A percentile compares a stretch with the other conserved stretches of the same genome.
These are phyloP conservation scores for Salix exigua DNA, from an alignment of 345 rosid genomes.

Conservation along the genomic window DNA sequence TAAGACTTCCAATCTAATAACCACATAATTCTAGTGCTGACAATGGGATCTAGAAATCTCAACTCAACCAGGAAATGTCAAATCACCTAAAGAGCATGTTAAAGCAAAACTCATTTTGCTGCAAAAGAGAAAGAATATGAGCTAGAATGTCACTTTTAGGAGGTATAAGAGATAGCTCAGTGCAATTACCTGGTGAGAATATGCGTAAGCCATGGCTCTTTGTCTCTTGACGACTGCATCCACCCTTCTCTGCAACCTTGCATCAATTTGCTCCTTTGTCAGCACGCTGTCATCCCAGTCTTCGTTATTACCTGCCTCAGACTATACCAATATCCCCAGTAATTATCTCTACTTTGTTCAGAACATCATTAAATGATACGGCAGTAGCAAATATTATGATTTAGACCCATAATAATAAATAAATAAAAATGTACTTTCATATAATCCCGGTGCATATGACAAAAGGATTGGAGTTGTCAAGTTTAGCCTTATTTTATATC, in stretches of 20 bases:
- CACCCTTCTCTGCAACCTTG: constrained; percentile 67
- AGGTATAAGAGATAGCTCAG: background rate
- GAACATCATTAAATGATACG: background rate
- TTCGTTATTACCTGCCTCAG: constrained; percentile 56
- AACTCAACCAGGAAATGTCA: background rate
- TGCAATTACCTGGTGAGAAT: constrained; percentile 71
- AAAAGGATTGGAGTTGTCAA: background rate
- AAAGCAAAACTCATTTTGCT: background rate
- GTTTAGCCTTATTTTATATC: background rate
- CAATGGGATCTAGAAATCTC: background rate
- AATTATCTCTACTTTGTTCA: background rate
- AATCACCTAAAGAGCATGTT: background rate
- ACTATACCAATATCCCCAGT: constrained; percentile 34
- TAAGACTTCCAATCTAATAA: background rate
- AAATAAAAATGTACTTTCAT: background rate
- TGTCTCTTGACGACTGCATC: constrained; percentile 83
- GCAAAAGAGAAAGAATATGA: background rate
- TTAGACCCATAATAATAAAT: background rate
- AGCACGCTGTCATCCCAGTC: constrained; percentile 84
- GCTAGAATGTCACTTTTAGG: background rate
- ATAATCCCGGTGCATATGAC: background rate
- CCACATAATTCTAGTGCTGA: background rate
- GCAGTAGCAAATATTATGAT: background rate
- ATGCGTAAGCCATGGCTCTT: constrained; percentile 85
- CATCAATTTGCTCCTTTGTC: constrained; percentile 71